These are phyloP conservation scores for Lecanicillium sp. DNA, from an alignment of 2,329 filamentous ascomycete genomes.

Conservation along the genomic window DNA sequence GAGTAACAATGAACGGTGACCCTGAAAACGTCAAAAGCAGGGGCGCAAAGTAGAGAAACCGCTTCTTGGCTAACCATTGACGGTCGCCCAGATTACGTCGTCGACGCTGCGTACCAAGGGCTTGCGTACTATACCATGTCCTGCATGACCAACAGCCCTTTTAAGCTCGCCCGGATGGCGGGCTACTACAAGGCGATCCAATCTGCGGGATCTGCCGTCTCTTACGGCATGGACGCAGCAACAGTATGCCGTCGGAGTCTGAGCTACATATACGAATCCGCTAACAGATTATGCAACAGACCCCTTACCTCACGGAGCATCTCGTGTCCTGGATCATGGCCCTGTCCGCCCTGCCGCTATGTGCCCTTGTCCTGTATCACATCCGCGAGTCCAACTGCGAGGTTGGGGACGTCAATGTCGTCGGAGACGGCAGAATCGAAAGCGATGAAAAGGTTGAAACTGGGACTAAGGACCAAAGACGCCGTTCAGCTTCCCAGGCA, in stretches of 20 bases:
- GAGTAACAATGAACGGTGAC: no score
- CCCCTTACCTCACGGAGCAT: constrained; percentile 12
- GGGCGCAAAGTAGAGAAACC: no score
- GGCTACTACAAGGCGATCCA: constrained; percentile 74
- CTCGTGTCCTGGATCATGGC: constrained; percentile 14
- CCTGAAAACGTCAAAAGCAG: no score
- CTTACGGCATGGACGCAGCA: constrained; percentile 14
- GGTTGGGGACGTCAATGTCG: constrained; percentile 10
- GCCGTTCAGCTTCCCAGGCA: no score
- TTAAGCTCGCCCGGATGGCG: constrained; percentile 66
- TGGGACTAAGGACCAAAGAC: no score
- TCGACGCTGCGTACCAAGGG: constrained; percentile 31
- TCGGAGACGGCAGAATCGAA: constrained; percentile 10
- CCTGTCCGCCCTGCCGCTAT: constrained; percentile 12
- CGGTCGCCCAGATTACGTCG: constrained; percentile 10
- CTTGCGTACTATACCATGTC: constrained; percentile 66
- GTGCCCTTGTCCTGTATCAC: constrained; percentile 10
- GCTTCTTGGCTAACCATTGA: no score
- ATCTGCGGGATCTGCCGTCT: constrained; percentile 55
- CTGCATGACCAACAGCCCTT: constrained; percentile 60
- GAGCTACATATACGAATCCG: not conserved
- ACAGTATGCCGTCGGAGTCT: constrained; percentile 8
- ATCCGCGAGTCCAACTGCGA: constrained; percentile 15
- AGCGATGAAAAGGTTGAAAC: no score
- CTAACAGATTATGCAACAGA: constrained; percentile 8